A percentile compares a stretch with the other conserved stretches of the same genome.
phyloP scores from a whole-genome alignment of 2,329 filamentous ascomycete genomes.

The Trichoderma semiorbis region DNA sequence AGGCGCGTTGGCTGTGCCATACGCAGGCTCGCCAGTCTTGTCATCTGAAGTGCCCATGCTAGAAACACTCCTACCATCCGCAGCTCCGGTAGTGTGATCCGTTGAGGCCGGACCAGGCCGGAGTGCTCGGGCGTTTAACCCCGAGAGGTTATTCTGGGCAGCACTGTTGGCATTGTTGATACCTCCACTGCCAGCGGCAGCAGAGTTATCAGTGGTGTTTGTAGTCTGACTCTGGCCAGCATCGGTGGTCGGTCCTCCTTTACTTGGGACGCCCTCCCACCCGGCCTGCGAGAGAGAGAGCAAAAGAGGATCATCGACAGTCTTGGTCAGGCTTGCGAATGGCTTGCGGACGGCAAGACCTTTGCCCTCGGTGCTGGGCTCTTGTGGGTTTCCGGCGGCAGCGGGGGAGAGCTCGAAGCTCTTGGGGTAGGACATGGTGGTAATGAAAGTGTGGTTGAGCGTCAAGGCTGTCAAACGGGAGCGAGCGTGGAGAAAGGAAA shows the following conservation, averaged over 20 bases:
- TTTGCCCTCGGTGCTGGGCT: neutral
- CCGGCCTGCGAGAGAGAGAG: neutral
- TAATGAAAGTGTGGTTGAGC: neutral
- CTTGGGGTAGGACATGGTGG: neutral
- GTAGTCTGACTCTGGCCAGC: neutral
- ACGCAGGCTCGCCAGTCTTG: neutral
- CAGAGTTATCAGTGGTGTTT: neutral
- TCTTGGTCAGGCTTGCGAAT: neutral
- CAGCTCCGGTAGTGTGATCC: neutral
- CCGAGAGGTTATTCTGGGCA: neutral
- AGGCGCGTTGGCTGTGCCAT: neutral
- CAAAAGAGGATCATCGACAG: neutral
- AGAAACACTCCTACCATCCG: neutral
- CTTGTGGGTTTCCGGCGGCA: neutral
- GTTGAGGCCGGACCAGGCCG: neutral
- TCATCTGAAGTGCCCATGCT: neutral
- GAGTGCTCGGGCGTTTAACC: neutral
- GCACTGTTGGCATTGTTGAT: neutral
- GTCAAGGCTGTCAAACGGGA: neutral
- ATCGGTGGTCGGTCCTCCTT: neutral
- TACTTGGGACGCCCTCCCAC: neutral
- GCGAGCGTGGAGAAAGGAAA: neutral
- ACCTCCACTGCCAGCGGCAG: neutral
- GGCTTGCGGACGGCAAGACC: neutral
- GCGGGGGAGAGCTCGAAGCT: neutral